Percentiles rank a stretch among this genome's conserved stretches.
These are phyloP conservation scores for Jackrogersella multiformis DNA, from an alignment of 495 filamentous ascomycete genomes.

Conservation along the genomic window DNA sequence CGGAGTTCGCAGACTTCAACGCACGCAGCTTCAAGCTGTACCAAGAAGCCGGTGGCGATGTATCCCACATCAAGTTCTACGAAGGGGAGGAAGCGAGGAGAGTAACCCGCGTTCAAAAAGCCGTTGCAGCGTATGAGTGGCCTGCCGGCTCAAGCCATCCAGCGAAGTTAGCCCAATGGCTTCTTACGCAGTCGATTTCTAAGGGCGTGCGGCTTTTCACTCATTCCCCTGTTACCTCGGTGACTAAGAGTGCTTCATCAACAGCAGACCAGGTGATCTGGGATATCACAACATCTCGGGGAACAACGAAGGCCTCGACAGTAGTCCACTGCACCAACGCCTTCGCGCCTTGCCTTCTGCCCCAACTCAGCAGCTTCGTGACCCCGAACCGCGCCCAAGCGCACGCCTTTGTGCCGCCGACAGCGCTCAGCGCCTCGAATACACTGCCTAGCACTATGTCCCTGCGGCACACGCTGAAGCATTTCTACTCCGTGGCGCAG, in stretches of 20 bases:
- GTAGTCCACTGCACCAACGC: slow-evolving; percentile 48
- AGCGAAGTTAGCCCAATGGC: slow-evolving; percentile 44
- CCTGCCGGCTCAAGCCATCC: slow-evolving; percentile 45
- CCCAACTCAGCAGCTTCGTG: slow-evolving; percentile 30
- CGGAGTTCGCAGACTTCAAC: slow-evolving; percentile 46
- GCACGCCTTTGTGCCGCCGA: slow-evolving; percentile 41
- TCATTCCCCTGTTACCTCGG: slow-evolving; percentile 37
- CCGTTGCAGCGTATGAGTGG: slow-evolving; percentile 45
- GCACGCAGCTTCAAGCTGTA: slow-evolving; percentile 40
- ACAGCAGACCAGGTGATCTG: slow-evolving; percentile 9
- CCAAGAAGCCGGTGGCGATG: slow-evolving; percentile 42
- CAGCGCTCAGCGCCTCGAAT: slow-evolving; percentile 12
- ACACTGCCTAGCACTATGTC: slow-evolving; percentile 41
- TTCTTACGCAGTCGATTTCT: slow-evolving; percentile 30
- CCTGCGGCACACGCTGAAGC: slow-evolving; percentile 41
- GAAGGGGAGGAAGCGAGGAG: slow-evolving; percentile 37
- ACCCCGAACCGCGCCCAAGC: slow-evolving; percentile 45
- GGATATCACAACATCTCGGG: slow-evolving; percentile 33
- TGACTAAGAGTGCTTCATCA: slow-evolving; percentile 20
- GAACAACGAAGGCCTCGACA: slow-evolving; percentile 23
- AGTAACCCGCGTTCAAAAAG: slow-evolving; percentile 34
- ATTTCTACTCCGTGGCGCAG: slow-evolving; percentile 44
- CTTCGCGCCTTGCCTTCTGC: slow-evolving; percentile 41
- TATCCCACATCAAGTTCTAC: slow-evolving; percentile 46
- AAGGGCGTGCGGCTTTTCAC: slow-evolving; percentile 40